A percentile compares a stretch with the other conserved stretches of the same genome.
Conservation (phyloP, 768 basidiomycete genomes). For the Pleurotus platypus region DNA sequence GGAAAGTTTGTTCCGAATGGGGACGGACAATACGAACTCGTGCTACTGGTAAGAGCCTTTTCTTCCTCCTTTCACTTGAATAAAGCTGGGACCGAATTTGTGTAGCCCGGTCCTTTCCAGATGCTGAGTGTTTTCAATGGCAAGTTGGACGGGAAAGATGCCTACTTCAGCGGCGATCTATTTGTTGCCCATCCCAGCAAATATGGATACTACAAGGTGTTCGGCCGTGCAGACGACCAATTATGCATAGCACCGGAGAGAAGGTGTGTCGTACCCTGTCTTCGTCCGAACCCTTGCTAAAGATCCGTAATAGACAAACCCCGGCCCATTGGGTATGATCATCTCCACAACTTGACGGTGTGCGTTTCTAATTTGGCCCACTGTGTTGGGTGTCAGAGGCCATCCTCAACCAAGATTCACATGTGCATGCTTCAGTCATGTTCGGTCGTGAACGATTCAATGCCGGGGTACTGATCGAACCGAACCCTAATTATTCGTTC, state of each 20-base stretch:
- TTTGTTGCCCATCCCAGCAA: conserved; percentile 21
- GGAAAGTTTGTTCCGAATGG: conserved; percentile 11
- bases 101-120: conserved; percentile 4
- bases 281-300: neutral
- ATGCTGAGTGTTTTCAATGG: conserved; percentile 9
- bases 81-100: neutral
- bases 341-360: too few relatives aligned
- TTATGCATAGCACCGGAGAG: conserved; percentile 18
- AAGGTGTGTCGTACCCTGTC: conserved; percentile 1
- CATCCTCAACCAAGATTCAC: conserved; percentile 16
- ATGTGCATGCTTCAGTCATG: conserved; percentile 20
- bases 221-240: conserved; percentile 20
- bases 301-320: conserved; percentile 17
- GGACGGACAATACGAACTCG: conserved; percentile 13
- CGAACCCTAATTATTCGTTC: conserved; percentile 15
- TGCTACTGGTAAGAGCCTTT: conserved; percentile 13
- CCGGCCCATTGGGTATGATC: conserved; percentile 23
- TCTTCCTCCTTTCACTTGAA: neutral
- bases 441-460: conserved; percentile 27
- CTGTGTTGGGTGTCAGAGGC: conserved; percentile 9
- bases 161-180: conserved; percentile 17
- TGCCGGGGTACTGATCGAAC: conserved; percentile 27
- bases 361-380: neutral
- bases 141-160: conserved; percentile 9
- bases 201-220: conserved; percentile 16